Evolutionary conservation across 129 eudicot genomes (phyloP), one percentile per base, ranked within the genome.

Genomic region (Centella asiatica): DNA sequence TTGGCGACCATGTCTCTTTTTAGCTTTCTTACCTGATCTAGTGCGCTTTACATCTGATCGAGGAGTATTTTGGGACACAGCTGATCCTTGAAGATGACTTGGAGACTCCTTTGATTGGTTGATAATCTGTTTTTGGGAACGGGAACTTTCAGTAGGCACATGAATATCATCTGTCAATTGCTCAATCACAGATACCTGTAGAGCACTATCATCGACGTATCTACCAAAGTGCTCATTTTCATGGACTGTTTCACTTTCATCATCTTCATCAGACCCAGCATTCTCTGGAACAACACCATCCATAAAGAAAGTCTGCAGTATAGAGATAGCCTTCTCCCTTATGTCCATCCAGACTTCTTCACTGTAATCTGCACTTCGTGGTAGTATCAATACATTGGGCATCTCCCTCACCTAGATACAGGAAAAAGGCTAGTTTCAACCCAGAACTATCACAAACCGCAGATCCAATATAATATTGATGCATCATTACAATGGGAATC

Each of bases 261-360:
- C 97, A 22, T 93, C 99, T 25, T 79, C 84, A 67, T 92, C 96
- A 15, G 96, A 87, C 64, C 81, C 76, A 57, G 95, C 88, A 55
- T 77, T 78, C 5, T 71, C 72, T 52, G 99, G 95, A 56, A 83
- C 57, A 31, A 66, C 61, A 56, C 82, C 87, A 62, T 88, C 96
- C 51, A 80, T 62, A 76, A 93, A 85, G 76, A 73, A 88, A 18
- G 78, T 68, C 59, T 88, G 96, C 48, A 93, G 71, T 64, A 93
- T 80, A 61, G 95, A 77, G 44, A 83, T 76, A 1, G 95, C 84
- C 65, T 93, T 93, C 73, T 93, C 99, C 75, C 99, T 83, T 52
- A 93, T 93, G 74, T 93, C 99, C 83, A 83, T 76, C 99, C 99
- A 93, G 14, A 85, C 99, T 80, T 93, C 99, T 80, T 93, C 99